Evolutionary conservation across 2,329 filamentous ascomycete species (phyloP), one percentile per base, ranked within the genome.

Genomic region (Talaromyces marneffei): DNA sequence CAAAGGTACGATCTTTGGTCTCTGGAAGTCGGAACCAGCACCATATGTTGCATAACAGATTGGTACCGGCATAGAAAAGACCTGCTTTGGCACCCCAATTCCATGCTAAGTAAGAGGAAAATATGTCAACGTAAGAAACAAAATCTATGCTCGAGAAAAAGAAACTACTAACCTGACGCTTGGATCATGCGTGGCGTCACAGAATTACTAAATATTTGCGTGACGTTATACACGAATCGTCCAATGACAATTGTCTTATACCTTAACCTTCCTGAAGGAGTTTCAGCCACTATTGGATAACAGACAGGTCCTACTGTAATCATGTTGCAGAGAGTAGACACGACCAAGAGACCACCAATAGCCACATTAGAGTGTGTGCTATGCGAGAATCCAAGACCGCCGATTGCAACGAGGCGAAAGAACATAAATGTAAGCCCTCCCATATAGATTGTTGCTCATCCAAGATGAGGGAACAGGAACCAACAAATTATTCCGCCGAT

Each of bases 141-240:
- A 23, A 50, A 8, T 10, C 4, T 2, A 10, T 14, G 8, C 7
- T 39, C 4, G 12, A 27, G 7, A 12, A 52, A 14, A 39, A 29
- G 37, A 31, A 10, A 3, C 7, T 2, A 44, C 59, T 52, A 4
- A 61, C 81, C 82, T 0, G 92, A 90, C 76, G 96, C 96, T 42
- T 96, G 82, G 91, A 96, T 96, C 77, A 95, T 95, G 0, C 92
- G 92, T 0, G 91, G 94, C 39, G 96, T 76, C 3, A 96, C 87
- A 56, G 86, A 87, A 71, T 87, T 90, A 68, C 96, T 77, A 66
- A 96, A 95, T 64, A 85, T 87, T 42, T 92, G 88, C 53, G 96
- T 79, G 69, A 75, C 20, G 86, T 86, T 68, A 88, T 86, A 4
- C 85, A 85, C 8, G 82, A 80, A 76, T 86, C 88, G 9, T 85